Conservation (phyloP, 208 protist species). For the Wallacemonas sp. region DNA sequence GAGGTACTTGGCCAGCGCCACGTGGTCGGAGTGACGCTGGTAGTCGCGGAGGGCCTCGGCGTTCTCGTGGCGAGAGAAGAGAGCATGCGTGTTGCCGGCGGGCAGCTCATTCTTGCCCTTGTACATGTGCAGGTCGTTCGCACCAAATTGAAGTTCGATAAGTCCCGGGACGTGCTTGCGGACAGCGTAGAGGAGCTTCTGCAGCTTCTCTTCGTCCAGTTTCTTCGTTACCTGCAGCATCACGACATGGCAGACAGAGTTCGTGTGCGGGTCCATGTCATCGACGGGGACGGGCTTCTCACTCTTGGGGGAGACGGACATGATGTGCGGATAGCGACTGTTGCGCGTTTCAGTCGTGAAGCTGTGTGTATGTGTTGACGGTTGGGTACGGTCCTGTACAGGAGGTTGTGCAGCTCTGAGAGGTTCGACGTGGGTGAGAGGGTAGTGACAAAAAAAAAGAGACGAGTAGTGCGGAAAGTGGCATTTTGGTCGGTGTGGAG, state of each 20-base stretch:
- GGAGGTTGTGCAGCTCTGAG: no score
- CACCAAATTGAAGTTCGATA: slow-evolving; percentile 69
- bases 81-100: slow-evolving; percentile 44
- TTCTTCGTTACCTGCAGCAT: slow-evolving; percentile 37
- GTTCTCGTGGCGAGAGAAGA: slow-evolving; percentile 52
- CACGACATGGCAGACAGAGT: slow-evolving; percentile 49
- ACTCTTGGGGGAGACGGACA: neutral
- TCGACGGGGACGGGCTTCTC: neutral
- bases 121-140: slow-evolving; percentile 43
- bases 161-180: slow-evolving; percentile 42
- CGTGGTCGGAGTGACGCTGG: slow-evolving; percentile 36
- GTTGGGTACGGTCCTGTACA: no score
- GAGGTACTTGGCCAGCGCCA: slow-evolving; percentile 39
- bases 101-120: slow-evolving; percentile 32
- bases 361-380: no score
- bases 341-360: no score
- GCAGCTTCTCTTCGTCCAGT: slow-evolving; percentile 32
- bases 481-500: no score
- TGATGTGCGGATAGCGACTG: no score
- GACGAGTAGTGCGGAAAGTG: no score
- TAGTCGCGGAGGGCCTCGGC: slow-evolving; percentile 35
- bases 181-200: slow-evolving; percentile 27
- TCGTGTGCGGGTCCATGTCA: slow-evolving; percentile 25
- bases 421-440: no score
- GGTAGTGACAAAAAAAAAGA: no score